These are phyloP conservation scores for Trichoderma sp. DNA, from an alignment of 2,329 filamentous ascomycete genomes.

Conservation along the genomic window DNA sequence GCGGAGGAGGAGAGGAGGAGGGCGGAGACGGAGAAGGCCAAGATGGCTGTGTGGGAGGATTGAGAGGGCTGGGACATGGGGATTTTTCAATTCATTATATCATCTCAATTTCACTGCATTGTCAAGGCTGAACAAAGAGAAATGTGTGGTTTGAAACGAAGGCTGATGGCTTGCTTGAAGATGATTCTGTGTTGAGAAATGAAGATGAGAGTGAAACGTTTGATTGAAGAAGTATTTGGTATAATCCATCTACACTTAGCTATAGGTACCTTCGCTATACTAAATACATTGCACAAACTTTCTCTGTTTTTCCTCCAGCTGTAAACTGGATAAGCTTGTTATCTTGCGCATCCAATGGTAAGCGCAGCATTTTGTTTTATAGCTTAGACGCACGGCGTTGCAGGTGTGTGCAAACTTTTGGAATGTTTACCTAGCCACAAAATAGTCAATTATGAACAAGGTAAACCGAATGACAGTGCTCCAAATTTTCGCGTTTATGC, in stretches of 20 bases:
- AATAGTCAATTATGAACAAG: neutral
- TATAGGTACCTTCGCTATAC: neutral
- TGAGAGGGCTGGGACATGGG: slow-evolving; percentile 35
- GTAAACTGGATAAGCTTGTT: neutral
- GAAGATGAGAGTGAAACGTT: neutral
- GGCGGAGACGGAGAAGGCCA: slow-evolving; percentile 72
- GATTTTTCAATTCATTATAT: neutral
- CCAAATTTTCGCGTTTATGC: neutral
- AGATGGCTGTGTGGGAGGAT: slow-evolving; percentile 84
- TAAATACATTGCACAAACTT: neutral
- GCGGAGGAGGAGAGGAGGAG: slow-evolving; percentile 62
- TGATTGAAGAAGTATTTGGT: neutral
- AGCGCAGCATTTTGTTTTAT: neutral
- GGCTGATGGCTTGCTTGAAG: neutral
- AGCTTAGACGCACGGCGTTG: neutral
- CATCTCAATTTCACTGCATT: neutral
- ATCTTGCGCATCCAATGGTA: neutral
- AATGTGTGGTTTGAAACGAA: neutral
- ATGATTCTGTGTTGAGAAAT: neutral
- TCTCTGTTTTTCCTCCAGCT: neutral
- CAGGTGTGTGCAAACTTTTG: neutral
- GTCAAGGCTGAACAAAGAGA: neutral
- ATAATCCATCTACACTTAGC: neutral
- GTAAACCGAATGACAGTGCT: neutral
- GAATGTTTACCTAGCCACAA: neutral